These are phyloP conservation scores for Pyrenochaeta sp. DNA, from an alignment of 2,329 filamentous ascomycete species.

Conservation along the genomic window DNA sequence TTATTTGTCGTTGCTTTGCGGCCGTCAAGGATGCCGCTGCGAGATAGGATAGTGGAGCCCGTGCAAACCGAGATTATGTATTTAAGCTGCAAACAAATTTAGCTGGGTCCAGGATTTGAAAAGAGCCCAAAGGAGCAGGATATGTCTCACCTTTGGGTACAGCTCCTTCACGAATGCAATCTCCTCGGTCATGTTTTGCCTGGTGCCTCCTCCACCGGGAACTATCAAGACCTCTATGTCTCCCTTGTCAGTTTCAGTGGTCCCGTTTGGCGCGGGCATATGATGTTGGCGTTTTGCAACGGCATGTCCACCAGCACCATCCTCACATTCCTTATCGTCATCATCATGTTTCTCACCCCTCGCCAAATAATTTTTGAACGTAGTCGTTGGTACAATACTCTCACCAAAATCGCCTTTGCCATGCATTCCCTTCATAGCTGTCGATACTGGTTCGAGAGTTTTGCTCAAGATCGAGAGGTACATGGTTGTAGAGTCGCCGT, in stretches of 20 bases:
- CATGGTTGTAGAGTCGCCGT: slow-evolving; percentile 32
- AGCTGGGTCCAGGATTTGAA: not conserved
- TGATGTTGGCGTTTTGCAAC: slow-evolving; percentile 11
- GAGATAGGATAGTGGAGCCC: slow-evolving; percentile 66
- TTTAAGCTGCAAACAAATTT: slow-evolving; percentile 34
- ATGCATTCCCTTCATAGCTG: slow-evolving; percentile 23
- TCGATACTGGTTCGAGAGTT: slow-evolving; percentile 40
- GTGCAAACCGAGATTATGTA: slow-evolving; percentile 73
- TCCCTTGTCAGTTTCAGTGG: slow-evolving; percentile 1
- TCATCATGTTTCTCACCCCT: slow-evolving; percentile 20
- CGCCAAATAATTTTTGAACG: slow-evolving; percentile 59
- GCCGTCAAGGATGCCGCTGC: slow-evolving; percentile 68
- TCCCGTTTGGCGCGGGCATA: slow-evolving; percentile 2
- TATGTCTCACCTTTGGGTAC: slow-evolving; percentile 55
- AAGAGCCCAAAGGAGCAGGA: slow-evolving; percentile 24
- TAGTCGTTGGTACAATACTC: slow-evolving; percentile 59
- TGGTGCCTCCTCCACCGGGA: slow-evolving; percentile 67
- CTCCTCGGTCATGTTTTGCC: slow-evolving; percentile 44
- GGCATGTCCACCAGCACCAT: slow-evolving; percentile 15
- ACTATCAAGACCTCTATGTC: slow-evolving; percentile 70
- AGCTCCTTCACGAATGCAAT: slow-evolving; percentile 59
- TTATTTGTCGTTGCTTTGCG: slow-evolving; percentile 73
- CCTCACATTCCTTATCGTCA: slow-evolving; percentile 1
- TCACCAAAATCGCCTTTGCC: slow-evolving; percentile 43
- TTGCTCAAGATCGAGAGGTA: slow-evolving; percentile 35